phyloP scores from a whole-genome alignment of 2,329 filamentous ascomycete genomes.

The Hypoxylon sp. region DNA sequence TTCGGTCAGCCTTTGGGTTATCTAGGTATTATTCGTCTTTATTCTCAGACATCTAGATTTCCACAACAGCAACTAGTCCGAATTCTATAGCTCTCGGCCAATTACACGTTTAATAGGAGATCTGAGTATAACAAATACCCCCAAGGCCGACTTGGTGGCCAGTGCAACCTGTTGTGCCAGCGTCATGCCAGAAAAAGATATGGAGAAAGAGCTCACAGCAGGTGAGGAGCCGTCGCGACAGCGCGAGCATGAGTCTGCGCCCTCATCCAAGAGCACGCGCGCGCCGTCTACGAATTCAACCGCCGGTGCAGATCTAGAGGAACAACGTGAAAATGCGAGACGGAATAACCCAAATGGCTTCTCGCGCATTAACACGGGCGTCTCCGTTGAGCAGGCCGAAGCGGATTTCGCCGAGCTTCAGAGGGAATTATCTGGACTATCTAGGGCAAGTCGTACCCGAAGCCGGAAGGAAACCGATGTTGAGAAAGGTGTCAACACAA shows the following conservation, averaged over 20 bases:
- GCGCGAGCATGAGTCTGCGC: slow-evolving; percentile 17
- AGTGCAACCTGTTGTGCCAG: slow-evolving; percentile 6
- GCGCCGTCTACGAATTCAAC: slow-evolving; percentile 46
- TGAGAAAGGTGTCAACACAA: slow-evolving; percentile 65
- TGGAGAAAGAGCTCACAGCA: slow-evolving; percentile 22
- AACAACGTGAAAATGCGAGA: slow-evolving; percentile 58
- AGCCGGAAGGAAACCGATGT: slow-evolving; percentile 62
- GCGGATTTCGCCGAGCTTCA: slow-evolving; percentile 78
- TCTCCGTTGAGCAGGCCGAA: slow-evolving; percentile 76
- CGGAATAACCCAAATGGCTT: slow-evolving; percentile 64
- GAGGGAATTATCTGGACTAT: slow-evolving; percentile 70
- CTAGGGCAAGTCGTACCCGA: slow-evolving; percentile 62
- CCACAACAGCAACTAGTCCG: background rate
- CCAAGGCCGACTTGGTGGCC: background rate
- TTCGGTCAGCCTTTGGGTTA: background rate
- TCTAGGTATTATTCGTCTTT: background rate
- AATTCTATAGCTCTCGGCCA: background rate
- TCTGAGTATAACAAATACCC: background rate
- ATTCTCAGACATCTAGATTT: background rate
- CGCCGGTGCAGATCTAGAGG: slow-evolving; percentile 51
- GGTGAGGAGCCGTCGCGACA: slow-evolving; percentile 11
- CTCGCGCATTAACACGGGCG: slow-evolving; percentile 59
- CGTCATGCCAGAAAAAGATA: slow-evolving; percentile 28
- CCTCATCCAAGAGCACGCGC: slow-evolving; percentile 37
- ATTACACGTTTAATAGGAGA: slow-evolving; percentile 11